Evolutionary conservation across 1,284 basidiomycete species (phyloP).

Genomic region (Ceratobasidium theobromae): DNA sequence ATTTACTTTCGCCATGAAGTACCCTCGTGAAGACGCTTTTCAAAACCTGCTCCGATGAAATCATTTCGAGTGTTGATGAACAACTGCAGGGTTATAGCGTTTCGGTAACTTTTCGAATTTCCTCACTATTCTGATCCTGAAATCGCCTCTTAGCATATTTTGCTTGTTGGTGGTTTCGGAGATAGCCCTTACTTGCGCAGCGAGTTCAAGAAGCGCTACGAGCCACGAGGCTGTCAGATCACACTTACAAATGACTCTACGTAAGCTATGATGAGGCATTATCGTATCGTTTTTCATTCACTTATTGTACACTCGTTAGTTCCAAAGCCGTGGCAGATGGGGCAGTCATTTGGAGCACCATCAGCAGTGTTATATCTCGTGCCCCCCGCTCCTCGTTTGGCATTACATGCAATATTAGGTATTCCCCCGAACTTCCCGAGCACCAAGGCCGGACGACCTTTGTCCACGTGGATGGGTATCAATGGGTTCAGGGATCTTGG

Average conservation of each 20-base stretch:
- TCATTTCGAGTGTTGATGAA: slow-evolving; percentile 7
- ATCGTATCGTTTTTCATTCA: not conserved
- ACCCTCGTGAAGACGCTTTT: not conserved
- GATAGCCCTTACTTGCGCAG: slow-evolving; percentile 26
- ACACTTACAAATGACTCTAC: slow-evolving; percentile 21
- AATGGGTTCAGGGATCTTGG: slow-evolving; percentile 4
- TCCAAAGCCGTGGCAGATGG: slow-evolving; percentile 29
- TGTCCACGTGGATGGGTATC: slow-evolving; percentile 21
- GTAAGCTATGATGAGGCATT: not conserved
- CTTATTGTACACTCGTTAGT: not conserved
- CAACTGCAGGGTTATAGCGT: not conserved
- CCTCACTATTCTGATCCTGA: not conserved
- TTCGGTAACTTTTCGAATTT: not conserved
- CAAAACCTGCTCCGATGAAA: not conserved
- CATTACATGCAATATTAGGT: not conserved
- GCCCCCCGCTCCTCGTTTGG: slow-evolving; percentile 16
- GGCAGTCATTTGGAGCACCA: slow-evolving; percentile 21
- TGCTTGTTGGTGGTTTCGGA: slow-evolving; percentile 32
- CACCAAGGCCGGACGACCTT: not conserved
- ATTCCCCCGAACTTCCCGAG: not conserved
- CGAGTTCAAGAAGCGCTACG: not conserved
- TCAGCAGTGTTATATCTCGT: slow-evolving; percentile 2
- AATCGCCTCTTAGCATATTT: slow-evolving; percentile 18
- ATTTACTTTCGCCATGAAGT: not conserved
- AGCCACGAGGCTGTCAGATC: slow-evolving; percentile 2